phyloP scores from a whole-genome alignment of 805 yeast species.

The Torulaspora quercuum region DNA sequence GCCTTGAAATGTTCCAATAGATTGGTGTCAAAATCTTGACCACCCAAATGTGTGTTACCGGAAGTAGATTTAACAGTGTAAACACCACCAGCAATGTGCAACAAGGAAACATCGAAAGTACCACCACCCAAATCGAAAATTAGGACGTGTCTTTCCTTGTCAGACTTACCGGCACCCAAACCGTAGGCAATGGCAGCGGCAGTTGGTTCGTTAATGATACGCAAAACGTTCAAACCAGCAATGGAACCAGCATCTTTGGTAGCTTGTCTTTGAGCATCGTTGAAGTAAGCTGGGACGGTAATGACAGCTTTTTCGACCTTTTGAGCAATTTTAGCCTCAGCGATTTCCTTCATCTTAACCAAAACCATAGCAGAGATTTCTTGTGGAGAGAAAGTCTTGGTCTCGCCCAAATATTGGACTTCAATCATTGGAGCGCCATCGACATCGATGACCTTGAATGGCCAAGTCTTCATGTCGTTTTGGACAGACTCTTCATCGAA shows the following conservation, averaged over 20 bases:
- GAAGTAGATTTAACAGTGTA: conserved; percentile 97
- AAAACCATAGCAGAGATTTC: conserved; percentile 74
- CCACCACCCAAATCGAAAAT: conserved; percentile 98
- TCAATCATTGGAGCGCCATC: conserved; percentile 65
- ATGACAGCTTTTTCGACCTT: conserved; percentile 71
- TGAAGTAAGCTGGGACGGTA: conserved; percentile 78
- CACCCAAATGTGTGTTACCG: conserved; percentile 99
- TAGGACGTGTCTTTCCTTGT: conserved; percentile 80
- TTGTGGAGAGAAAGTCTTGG: conserved; percentile 68
- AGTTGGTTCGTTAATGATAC: conserved; percentile 80
- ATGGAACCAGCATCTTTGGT: conserved; percentile 80
- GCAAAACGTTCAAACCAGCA: conserved; percentile 72
- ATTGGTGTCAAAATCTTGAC: conserved; percentile 98
- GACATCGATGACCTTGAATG: conserved; percentile 65
- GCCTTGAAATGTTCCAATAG: conserved; percentile 87
- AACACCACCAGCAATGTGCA: conserved; percentile 92
- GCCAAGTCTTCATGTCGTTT: conserved; percentile 90
- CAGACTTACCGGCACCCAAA: conserved; percentile 83
- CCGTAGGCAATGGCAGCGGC: conserved; percentile 99
- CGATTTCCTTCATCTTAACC: conserved; percentile 79
- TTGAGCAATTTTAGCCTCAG: conserved; percentile 72
- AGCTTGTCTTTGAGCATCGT: conserved; percentile 79
- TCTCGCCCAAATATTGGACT: conserved; percentile 67
- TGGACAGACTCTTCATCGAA: conserved; percentile 73
- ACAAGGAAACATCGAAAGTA: conserved; percentile 94